Percentiles rank a stretch among this genome's conserved stretches.
Evolutionary conservation across 148 eudicot genomes (phyloP).

Genomic region (Amaranthus palmeri): DNA sequence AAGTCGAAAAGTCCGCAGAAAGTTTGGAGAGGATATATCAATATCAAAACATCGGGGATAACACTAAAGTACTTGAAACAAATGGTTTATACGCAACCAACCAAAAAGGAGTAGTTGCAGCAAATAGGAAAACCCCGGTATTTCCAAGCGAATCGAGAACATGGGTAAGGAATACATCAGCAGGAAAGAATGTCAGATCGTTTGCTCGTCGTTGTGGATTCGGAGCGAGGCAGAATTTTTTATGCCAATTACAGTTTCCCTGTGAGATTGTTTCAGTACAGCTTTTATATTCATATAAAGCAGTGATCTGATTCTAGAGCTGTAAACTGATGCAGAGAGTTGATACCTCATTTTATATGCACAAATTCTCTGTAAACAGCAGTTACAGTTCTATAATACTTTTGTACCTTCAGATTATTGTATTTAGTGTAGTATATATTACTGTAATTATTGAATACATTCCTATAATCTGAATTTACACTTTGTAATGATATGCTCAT

Average conservation of each 20-base stretch:
- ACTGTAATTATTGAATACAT: not conserved
- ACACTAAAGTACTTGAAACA: slow-evolving; percentile 12
- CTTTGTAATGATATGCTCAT: no score
- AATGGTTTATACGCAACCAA: slow-evolving; percentile 18
- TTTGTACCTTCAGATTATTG: slow-evolving; percentile 12
- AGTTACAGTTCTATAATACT: slow-evolving; percentile 1
- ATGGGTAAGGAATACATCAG: slow-evolving; percentile 25
- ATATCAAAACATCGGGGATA: slow-evolving; percentile 22
- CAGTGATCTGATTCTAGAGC: slow-evolving; percentile 28
- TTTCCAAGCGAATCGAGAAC: slow-evolving; percentile 28
- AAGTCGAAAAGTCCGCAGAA: slow-evolving; percentile 18
- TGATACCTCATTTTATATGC: not conserved
- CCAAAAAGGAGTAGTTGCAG: slow-evolving; percentile 25
- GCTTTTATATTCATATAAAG: slow-evolving; percentile 32
- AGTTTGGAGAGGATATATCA: slow-evolving; percentile 22
- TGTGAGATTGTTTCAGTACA: slow-evolving; percentile 23
- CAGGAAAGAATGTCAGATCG: slow-evolving; percentile 16
- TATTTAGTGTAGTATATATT: not conserved
- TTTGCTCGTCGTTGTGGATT: slow-evolving; percentile 29
- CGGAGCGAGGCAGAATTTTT: slow-evolving; percentile 27
- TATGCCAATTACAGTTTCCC: slow-evolving; percentile 21
- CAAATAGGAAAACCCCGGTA: slow-evolving; percentile 32
- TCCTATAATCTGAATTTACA: not conserved
- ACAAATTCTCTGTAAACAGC: not conserved
- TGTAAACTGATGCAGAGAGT: not conserved